Percentiles rank a stretch among this genome's conserved stretches.
Evolutionary conservation across 805 yeast species (phyloP).

Genomic region (Suhomyces canberraensis): DNA sequence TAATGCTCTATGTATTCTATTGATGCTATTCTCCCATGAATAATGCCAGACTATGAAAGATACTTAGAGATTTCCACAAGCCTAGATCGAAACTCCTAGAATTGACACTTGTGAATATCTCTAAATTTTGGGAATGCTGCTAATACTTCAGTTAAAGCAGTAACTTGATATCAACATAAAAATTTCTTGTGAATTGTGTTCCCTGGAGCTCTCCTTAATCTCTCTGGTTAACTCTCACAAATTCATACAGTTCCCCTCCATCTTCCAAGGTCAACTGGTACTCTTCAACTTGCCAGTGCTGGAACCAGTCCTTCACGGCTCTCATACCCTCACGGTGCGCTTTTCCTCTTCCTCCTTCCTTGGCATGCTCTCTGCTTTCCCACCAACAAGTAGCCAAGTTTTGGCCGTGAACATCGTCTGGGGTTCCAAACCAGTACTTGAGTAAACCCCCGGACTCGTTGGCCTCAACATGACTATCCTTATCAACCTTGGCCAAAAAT

Average conservation of each 20-base stretch:
- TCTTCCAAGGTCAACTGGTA: conserved; percentile 16
- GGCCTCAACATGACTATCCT: conserved; percentile 33
- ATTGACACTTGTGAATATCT: too few species aligned
- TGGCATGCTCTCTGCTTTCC: conserved; percentile 26
- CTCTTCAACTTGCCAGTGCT: conserved; percentile 35
- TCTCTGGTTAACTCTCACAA: background rate
- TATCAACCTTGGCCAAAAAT: conserved; percentile 26
- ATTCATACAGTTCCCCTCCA: background rate
- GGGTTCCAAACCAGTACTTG: conserved; percentile 40
- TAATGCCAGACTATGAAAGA: too few species aligned
- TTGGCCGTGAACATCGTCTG: conserved; percentile 27
- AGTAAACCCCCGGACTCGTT: conserved; percentile 34
- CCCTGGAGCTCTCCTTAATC: too few species aligned
- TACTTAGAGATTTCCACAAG: too few species aligned
- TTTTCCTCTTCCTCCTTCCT: conserved; percentile 30
- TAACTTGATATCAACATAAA: too few species aligned
- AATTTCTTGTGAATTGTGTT: too few species aligned
- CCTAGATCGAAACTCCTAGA: too few species aligned
- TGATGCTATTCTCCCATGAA: too few species aligned
- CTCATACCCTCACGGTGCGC: conserved; percentile 31
- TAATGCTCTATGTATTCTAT: too few species aligned
- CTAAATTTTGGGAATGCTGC: too few species aligned
- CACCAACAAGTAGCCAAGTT: conserved; percentile 42
- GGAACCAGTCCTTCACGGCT: conserved; percentile 29
- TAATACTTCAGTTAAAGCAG: too few species aligned